Conservation (phyloP, 139 green algal genomes). For the Chlamydomonas eustigma region DNA sequence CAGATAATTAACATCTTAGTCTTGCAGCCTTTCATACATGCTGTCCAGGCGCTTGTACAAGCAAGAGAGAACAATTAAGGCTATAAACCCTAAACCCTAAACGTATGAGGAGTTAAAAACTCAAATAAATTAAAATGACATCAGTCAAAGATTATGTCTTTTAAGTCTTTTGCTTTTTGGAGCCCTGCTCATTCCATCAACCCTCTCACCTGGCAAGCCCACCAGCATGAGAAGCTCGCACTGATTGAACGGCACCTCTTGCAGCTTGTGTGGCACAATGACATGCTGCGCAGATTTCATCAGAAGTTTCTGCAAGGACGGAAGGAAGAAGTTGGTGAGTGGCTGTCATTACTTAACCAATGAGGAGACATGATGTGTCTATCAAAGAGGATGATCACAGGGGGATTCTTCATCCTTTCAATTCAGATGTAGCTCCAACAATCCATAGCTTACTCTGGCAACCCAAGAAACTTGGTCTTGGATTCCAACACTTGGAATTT, state of each 20-base stretch:
- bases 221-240: conserved; percentile 41
- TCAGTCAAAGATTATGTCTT: background rate
- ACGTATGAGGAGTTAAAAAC: background rate
- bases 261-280: background rate
- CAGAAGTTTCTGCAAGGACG: background rate
- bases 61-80: background rate
- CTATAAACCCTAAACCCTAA: too few species aligned
- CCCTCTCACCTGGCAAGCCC: conserved; percentile 27
- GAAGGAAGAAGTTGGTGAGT: too few species aligned
- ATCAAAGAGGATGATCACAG: background rate
- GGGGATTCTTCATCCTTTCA: too few species aligned
- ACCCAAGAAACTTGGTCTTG: too few species aligned
- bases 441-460: too few species aligned
- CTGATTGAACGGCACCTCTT: conserved; percentile 9
- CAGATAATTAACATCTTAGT: background rate
- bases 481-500: too few species aligned
- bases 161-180: background rate
- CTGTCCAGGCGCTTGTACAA: background rate
- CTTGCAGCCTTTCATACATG: background rate
- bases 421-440: too few species aligned
- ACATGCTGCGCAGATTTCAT: background rate
- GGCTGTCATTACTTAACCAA: background rate
- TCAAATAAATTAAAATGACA: background rate
- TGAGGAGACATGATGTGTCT: background rate
- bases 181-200: too few species aligned